A percentile compares a stretch with the other conserved stretches of the same genome.
These are phyloP conservation scores for Ogataea paraovalis DNA, from an alignment of 805 yeast species.

Conservation along the genomic window DNA sequence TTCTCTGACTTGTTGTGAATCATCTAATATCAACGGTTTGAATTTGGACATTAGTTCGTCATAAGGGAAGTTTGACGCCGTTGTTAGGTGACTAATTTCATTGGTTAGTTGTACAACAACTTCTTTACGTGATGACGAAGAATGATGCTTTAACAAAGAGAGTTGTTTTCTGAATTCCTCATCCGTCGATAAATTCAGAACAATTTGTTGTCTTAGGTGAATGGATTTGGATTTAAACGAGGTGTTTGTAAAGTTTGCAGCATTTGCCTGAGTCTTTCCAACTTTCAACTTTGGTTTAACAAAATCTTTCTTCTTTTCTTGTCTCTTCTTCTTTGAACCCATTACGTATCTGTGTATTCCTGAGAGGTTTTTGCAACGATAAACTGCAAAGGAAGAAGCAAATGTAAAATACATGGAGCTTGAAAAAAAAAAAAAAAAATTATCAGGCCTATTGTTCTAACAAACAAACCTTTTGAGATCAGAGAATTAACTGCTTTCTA, in stretches of 20 bases:
- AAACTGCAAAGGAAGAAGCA: not conserved
- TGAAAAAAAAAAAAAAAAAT: constrained; percentile 3
- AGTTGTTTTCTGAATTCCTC: constrained; percentile 56
- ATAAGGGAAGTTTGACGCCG: constrained; percentile 35
- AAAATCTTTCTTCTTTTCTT: constrained; percentile 70
- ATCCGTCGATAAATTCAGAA: constrained; percentile 26
- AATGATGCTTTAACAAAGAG: constrained; percentile 72
- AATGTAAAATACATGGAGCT: not conserved
- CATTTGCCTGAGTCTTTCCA: constrained; percentile 73
- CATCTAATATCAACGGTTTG: constrained; percentile 65
- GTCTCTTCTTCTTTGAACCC: constrained; percentile 55
- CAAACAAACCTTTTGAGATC: not conserved
- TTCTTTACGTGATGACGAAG: constrained; percentile 66
- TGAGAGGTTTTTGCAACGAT: not conserved
- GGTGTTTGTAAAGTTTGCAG: constrained; percentile 79
- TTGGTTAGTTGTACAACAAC: constrained; percentile 46
- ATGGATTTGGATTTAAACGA: constrained; percentile 70
- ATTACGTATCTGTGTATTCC: constrained; percentile 16
- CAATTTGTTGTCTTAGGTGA: constrained; percentile 36
- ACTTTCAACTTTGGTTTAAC: constrained; percentile 77
- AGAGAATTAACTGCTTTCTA: not conserved
- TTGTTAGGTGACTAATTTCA: constrained; percentile 10
- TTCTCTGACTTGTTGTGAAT: constrained; percentile 59
- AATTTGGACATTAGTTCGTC: constrained; percentile 55
- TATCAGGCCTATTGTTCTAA: not conserved